Conservation (phyloP, 78 protist genomes). For the Acrasis kona region DNA sequence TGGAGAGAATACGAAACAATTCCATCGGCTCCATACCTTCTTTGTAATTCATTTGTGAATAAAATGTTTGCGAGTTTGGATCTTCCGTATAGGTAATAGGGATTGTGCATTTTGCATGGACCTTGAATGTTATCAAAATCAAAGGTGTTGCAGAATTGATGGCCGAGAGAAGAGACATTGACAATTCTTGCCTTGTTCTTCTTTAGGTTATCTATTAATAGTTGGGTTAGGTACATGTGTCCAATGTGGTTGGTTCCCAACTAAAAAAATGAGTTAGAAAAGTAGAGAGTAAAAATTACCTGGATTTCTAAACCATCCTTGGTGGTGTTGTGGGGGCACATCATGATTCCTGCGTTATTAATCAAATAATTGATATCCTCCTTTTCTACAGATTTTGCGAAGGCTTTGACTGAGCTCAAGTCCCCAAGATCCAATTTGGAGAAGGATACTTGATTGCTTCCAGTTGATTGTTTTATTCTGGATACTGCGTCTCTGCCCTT, state of each 20-base stretch:
- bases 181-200: background rate
- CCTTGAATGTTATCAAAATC: background rate
- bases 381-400: background rate
- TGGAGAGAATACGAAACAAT: background rate
- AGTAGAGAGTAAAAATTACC: too few species aligned
- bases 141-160: background rate
- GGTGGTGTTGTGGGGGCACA: background rate
- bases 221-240: background rate
- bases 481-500: background rate
- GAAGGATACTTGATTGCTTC: background rate
- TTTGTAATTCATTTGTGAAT: background rate
- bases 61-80: background rate
- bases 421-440: background rate
- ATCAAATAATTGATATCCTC: too few species aligned
- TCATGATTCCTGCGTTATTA: conserved; percentile 7
- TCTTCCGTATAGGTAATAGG: background rate
- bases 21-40: background rate
- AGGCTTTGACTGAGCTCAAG: background rate
- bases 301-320: conserved; percentile 11
- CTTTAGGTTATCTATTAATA: background rate
- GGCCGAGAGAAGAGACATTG: background rate
- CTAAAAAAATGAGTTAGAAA: too few species aligned
- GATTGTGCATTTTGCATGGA: background rate
- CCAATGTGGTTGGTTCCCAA: conserved; percentile 18
- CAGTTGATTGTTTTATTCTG: background rate